Base-by-base conservation (phyloP, 2,329 filamentous ascomycete genomes). In the Colletotrichum coccodes region DNA sequence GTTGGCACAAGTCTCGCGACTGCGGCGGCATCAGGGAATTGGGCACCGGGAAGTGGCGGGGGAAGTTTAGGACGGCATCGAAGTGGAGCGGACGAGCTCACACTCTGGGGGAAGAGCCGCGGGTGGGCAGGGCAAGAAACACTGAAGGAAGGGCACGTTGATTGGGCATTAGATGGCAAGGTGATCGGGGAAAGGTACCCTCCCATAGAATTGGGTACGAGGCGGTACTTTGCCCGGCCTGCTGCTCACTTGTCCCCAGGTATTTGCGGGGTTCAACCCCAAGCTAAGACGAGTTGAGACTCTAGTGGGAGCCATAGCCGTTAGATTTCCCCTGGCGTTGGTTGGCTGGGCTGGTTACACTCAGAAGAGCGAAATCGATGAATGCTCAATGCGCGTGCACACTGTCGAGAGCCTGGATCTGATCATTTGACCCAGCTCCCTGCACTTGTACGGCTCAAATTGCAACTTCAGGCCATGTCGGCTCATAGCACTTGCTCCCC, bases 11-110 rank as follows among this genome's bases (percentile, higher is more conserved):
- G 40, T 57, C 40, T 57, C 23, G 50, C 60, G 50, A 62, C 40
- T 30, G 34, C 54, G n/a, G 32, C 57, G 32, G 63, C 49, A 60
- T 62, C 47, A 66, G 63, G 52, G 42, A 56, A 49, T 64, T 49
- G 60, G 52, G 26, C 60, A 42, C 53, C 64, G 64, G 64, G 52
- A 68, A 68, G 64, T 68, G 64, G 64, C 60, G 64, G 64, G 50
- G 42, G 42, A 36, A 23, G 50, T 47, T 47, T 34, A 42, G 59
- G 47, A 57, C 28, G 58, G 30, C 42, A 47, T 30, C 26, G 36
- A 38, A 38, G 57, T 52, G 57, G 58, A 53, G 44, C 53, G 44
- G 32, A 23, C 21, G 32, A 26, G 50, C n/a, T 54, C 32, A 57
- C 26, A 54, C 23, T 54, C 50, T 54, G 32, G 30, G 40, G 60